Evolutionary conservation across 1,139 yeast genomes (phyloP).

Genomic region (Sugiyamaella paludigena): DNA sequence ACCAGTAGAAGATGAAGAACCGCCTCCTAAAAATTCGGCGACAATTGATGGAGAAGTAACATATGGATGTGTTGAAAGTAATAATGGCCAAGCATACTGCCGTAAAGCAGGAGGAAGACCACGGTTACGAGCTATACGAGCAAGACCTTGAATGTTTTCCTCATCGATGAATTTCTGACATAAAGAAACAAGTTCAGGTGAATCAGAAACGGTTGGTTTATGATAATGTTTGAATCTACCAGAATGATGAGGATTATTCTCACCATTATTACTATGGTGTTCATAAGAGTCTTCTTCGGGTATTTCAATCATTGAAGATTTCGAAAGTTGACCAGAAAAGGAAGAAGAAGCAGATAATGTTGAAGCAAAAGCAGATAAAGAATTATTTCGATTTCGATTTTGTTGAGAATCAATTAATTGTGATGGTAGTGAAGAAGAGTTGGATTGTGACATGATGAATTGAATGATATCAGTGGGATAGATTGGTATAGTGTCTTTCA

Average conservation of each 20-base stretch:
- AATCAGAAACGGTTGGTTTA: slow-evolving; percentile 39
- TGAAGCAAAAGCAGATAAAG: slow-evolving; percentile 29
- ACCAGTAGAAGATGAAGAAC: slow-evolving; percentile 15
- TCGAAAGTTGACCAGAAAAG: slow-evolving; percentile 27
- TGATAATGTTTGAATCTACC: slow-evolving; percentile 38
- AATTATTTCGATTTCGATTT: slow-evolving; percentile 7
- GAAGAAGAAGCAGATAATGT: slow-evolving; percentile 35
- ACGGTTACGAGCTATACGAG: slow-evolving; percentile 73
- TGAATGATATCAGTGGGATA: no score
- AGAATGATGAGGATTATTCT: slow-evolving; percentile 12
- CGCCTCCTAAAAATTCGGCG: slow-evolving; percentile 45
- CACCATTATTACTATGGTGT: slow-evolving; percentile 5
- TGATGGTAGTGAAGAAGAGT: no score
- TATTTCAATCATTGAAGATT: slow-evolving; percentile 15
- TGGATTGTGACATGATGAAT: no score
- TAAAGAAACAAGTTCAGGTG: slow-evolving; percentile 36
- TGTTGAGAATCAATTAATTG: no score
- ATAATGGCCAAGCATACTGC: slow-evolving; percentile 78
- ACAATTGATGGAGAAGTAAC: slow-evolving; percentile 68
- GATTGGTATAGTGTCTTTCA: no score
- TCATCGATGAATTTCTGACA: slow-evolving; percentile 45
- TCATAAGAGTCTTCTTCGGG: slow-evolving; percentile 14
- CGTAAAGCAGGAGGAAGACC: slow-evolving; percentile 86
- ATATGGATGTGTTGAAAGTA: slow-evolving; percentile 80
- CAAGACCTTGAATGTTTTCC: slow-evolving; percentile 64